These are phyloP conservation scores for Hypericum androsaemum DNA, from an alignment of 345 rosid species.

Conservation along the genomic window DNA sequence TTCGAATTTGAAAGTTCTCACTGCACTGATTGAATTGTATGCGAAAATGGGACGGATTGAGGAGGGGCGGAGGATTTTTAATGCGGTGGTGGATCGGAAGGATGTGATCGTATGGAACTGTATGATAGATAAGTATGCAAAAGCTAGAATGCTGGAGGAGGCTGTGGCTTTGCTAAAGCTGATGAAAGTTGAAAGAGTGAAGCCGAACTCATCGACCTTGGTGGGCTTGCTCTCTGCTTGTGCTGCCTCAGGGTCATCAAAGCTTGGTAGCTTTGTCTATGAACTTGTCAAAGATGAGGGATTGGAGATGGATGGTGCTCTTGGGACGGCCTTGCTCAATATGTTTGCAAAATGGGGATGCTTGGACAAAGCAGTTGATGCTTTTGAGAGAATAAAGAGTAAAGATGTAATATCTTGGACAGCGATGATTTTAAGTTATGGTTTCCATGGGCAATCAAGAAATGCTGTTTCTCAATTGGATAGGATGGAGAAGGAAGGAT, in stretches of 20 bases:
- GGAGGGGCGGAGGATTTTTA: slow-evolving; percentile 38
- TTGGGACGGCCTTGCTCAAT: slow-evolving; percentile 54
- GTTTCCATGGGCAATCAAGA: slow-evolving; percentile 44
- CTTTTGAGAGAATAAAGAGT: slow-evolving; percentile 34
- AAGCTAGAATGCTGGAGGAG: slow-evolving; percentile 38
- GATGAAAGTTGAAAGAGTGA: slow-evolving; percentile 35
- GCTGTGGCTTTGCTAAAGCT: slow-evolving; percentile 35
- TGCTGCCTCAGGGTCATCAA: slow-evolving; percentile 32
- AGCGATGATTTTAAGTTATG: slow-evolving; percentile 47
- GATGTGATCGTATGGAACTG: slow-evolving; percentile 58
- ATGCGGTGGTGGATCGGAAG: slow-evolving; percentile 27
- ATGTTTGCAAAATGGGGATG: slow-evolving; percentile 55
- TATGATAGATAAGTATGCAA: slow-evolving; percentile 52
- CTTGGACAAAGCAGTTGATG: slow-evolving; percentile 34
- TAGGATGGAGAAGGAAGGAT: slow-evolving; percentile 41
- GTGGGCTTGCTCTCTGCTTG: slow-evolving; percentile 50
- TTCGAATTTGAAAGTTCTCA: slow-evolving; percentile 29
- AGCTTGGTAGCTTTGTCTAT: slow-evolving; percentile 25
- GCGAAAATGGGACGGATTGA: slow-evolving; percentile 29
- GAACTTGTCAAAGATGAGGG: slow-evolving; percentile 31
- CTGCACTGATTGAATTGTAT: slow-evolving; percentile 48
- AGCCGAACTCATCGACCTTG: slow-evolving; percentile 44
- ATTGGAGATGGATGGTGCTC: slow-evolving; percentile 34
- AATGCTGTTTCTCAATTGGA: slow-evolving; percentile 38
- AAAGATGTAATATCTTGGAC: slow-evolving; percentile 62